Percentiles rank a stretch among this genome's conserved stretches.
phyloP scores from a whole-genome alignment of 352 stramenopile species.

The Pythium dissotocum region DNA sequence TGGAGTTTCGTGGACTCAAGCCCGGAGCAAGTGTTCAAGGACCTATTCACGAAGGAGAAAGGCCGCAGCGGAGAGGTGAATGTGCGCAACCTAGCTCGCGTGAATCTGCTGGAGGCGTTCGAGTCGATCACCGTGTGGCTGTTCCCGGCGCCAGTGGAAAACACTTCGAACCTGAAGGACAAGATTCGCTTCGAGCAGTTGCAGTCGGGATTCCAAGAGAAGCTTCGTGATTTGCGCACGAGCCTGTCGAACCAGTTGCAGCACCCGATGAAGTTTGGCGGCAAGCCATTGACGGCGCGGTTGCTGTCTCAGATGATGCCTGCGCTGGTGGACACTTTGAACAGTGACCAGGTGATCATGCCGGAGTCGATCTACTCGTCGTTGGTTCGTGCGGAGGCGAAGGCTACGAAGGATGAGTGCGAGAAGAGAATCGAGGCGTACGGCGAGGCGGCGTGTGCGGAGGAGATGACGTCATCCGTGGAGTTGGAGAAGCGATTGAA shows the following conservation, averaged over 20 bases:
- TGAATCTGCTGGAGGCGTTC: slow-evolving; percentile 78
- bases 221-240: slow-evolving; percentile 73
- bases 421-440: slow-evolving; percentile 63
- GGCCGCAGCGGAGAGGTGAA: slow-evolving; percentile 81
- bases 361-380: slow-evolving; percentile 88
- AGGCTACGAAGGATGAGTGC: slow-evolving; percentile 56
- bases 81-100: slow-evolving; percentile 73
- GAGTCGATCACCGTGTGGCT: slow-evolving; percentile 88
- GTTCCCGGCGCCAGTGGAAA: slow-evolving; percentile 76
- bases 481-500: slow-evolving; percentile 60
- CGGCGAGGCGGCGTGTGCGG: slow-evolving; percentile 60
- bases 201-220: slow-evolving; percentile 73
- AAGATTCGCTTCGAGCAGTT: slow-evolving; percentile 88
- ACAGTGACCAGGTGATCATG: slow-evolving; percentile 88
- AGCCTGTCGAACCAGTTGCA: slow-evolving; percentile 70
- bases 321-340: slow-evolving; percentile 70
- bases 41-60: slow-evolving; percentile 85
- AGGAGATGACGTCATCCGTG: slow-evolving; percentile 60
- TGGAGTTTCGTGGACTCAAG: slow-evolving; percentile 89
- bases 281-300: slow-evolving; percentile 66
- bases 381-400: slow-evolving; percentile 78
- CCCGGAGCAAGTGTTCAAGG: slow-evolving; percentile 76
- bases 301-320: slow-evolving; percentile 81
- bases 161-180: slow-evolving; percentile 75
- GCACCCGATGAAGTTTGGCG: slow-evolving; percentile 76